Percentiles rank a stretch among this genome's conserved stretches.
Conservation (phyloP, 306 rosid genomes). For the Prosopis cineraria region DNA sequence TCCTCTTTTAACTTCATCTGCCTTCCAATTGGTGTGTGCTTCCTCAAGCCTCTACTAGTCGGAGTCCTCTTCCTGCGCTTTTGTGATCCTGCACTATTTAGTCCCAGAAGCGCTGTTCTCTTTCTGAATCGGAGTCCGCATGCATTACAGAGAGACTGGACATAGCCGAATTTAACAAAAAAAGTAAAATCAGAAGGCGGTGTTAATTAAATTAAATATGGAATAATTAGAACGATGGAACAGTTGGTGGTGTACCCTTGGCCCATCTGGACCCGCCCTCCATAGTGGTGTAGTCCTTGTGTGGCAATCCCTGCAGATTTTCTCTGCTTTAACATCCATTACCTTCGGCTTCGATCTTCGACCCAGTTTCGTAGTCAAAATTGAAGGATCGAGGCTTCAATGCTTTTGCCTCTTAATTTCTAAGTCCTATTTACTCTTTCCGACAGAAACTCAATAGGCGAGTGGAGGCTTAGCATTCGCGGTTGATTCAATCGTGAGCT, state of each 20-base stretch:
- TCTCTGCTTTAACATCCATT: conserved; percentile 22
- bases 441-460: not conserved
- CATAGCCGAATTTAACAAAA: not conserved
- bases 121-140: conserved; percentile 18
- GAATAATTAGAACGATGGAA: not conserved
- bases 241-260: conserved; percentile 33
- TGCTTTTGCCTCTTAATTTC: not conserved
- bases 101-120: not conserved
- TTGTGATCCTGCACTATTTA: not conserved
- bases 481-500: not conserved
- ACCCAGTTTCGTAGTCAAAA: not conserved
- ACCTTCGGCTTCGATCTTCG: not conserved
- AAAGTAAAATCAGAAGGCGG: not conserved
- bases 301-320: conserved; percentile 30
- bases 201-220: not conserved
- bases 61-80: not conserved
- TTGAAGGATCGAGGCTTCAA: not conserved
- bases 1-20: conserved; percentile 39
- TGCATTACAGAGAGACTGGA: conserved; percentile 8
- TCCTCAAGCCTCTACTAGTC: not conserved
- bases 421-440: not conserved
- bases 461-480: not conserved
- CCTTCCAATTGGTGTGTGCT: not conserved
- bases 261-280: conserved; percentile 51
- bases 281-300: conserved; percentile 48